Evolutionary conservation across 768 basidiomycete species (phyloP).

Genomic region (Butyriboletus loyo): DNA sequence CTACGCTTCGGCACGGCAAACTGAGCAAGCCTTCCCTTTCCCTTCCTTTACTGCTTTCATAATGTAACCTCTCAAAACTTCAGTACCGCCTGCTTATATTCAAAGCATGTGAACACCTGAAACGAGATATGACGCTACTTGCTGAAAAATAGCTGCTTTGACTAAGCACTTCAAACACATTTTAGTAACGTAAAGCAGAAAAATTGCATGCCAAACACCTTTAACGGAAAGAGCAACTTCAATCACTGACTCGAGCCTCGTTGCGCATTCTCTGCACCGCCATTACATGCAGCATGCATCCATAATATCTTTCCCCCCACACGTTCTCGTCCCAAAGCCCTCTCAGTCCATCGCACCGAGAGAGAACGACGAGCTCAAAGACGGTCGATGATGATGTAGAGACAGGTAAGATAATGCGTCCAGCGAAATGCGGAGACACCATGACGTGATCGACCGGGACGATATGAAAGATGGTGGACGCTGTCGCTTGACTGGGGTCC

Average conservation of each 20-base stretch:
- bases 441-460: neutral
- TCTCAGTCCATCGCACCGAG: neutral
- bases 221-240: no score
- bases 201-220: no score
- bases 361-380: conserved; percentile 22
- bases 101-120: no score
- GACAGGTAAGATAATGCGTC: conserved; percentile 17
- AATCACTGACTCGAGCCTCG: conserved; percentile 10
- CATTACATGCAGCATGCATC: conserved; percentile 19
- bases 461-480: conserved; percentile 12
- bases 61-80: no score
- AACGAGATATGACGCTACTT: no score
- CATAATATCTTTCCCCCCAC: conserved; percentile 12
- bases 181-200: no score
- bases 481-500: neutral
- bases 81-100: no score
- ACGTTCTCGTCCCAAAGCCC: conserved; percentile 12
- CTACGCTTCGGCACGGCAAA: no score
- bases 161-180: no score
- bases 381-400: conserved; percentile 2
- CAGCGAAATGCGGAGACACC: neutral
- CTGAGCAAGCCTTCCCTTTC: no score
- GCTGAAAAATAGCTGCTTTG: no score
- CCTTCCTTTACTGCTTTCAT: no score
- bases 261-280: conserved; percentile 5